Percentiles rank a stretch among this genome's conserved stretches.
phyloP scores from a whole-genome alignment of 179 eudicot species.

The Nepenthes alata region DNA sequence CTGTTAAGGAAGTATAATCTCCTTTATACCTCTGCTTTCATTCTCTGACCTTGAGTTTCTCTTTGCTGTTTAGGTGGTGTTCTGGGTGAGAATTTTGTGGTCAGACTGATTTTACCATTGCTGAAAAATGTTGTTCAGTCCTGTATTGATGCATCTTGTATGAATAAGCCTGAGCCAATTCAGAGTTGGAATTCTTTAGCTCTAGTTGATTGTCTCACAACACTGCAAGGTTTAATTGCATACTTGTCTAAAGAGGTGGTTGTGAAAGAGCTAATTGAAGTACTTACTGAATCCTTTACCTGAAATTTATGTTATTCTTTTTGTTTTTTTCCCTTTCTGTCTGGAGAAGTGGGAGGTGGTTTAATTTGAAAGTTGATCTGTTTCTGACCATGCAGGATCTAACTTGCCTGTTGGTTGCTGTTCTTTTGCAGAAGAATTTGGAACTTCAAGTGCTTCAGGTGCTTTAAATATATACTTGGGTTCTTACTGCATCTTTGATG shows the following conservation, averaged over 20 bases:
- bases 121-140: conserved; percentile 50
- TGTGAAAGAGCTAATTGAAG: conserved; percentile 79
- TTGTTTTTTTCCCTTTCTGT: neutral
- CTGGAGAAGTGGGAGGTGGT: too few species aligned
- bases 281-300: conserved; percentile 16
- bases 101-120: conserved; percentile 62
- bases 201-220: conserved; percentile 59
- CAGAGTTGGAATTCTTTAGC: conserved; percentile 86
- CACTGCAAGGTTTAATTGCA: conserved; percentile 55
- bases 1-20: conserved; percentile 4
- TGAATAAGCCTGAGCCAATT: conserved; percentile 66
- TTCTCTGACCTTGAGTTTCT: conserved; percentile 6
- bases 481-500: neutral
- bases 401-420: conserved; percentile 46
- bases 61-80: conserved; percentile 52
- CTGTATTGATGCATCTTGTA: conserved; percentile 47
- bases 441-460: conserved; percentile 76
- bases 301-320: conserved; percentile 4
- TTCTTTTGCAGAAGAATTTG: conserved; percentile 54
- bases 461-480: conserved; percentile 8
- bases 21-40: conserved; percentile 3
- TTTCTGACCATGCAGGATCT: conserved; percentile 40
- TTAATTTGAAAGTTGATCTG: neutral
- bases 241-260: conserved; percentile 50
- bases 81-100: conserved; percentile 62